phyloP scores from a whole-genome alignment of 352 stramenopile genomes.

The Globisporangium uncinulatum region DNA sequence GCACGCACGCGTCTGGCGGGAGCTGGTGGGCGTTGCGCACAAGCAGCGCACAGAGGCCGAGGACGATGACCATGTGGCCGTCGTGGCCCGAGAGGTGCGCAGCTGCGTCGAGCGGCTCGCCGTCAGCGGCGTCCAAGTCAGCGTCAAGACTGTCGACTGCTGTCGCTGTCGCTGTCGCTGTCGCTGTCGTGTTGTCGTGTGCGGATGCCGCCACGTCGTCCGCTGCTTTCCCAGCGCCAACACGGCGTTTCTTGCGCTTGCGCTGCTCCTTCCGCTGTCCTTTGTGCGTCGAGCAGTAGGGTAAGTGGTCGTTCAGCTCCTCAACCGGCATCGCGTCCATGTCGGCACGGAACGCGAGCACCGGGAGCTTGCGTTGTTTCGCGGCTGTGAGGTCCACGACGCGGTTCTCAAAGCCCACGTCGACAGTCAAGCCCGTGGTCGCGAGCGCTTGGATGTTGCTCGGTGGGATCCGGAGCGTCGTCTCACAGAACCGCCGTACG shows the following conservation, averaged over 20 bases:
- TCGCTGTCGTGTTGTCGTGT: slow-evolving; percentile 3
- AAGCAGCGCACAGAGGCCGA: slow-evolving; percentile 85
- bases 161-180: slow-evolving; percentile 12
- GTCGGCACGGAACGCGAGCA: slow-evolving; percentile 91
- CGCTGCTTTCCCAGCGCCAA: slow-evolving; percentile 1
- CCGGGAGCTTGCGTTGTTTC: slow-evolving; percentile 55
- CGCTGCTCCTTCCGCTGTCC: slow-evolving; percentile 42
- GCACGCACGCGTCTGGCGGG: slow-evolving; percentile 72
- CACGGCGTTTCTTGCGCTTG: slow-evolving; percentile 71
- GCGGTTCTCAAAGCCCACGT: slow-evolving; percentile 80
- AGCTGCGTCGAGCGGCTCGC: slow-evolving; percentile 22
- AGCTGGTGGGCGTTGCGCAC: slow-evolving; percentile 65
- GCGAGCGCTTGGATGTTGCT: slow-evolving; percentile 75
- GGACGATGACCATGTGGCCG: slow-evolving; percentile 92
- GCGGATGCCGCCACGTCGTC: too few species aligned
- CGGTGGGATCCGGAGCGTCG: slow-evolving; percentile 67
- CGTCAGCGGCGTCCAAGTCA: too few species aligned
- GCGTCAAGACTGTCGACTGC: slow-evolving; percentile 6
- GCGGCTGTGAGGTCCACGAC: slow-evolving; percentile 31
- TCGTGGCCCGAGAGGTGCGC: slow-evolving; percentile 96
- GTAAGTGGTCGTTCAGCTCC: slow-evolving; percentile 73
- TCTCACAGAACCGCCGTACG: slow-evolving; percentile 78
- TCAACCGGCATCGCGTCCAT: slow-evolving; percentile 95
- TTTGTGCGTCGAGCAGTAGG: slow-evolving; percentile 73
- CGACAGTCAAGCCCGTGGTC: slow-evolving; percentile 85